These are phyloP conservation scores for Akanthomyces lecanii DNA, from an alignment of 2,329 filamentous ascomycete species.

Conservation along the genomic window DNA sequence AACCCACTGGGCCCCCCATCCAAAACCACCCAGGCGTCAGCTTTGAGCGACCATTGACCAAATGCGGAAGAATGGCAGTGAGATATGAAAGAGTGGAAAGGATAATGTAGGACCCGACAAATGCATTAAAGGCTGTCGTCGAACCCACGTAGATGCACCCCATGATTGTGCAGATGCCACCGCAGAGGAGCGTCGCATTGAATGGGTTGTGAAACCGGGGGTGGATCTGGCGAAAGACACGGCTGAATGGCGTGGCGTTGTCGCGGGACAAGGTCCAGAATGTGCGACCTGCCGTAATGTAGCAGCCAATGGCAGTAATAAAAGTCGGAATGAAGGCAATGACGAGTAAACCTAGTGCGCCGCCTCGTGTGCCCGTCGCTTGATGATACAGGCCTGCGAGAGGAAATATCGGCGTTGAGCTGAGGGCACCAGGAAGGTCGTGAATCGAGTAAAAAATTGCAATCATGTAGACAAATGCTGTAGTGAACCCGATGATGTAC, in stretches of 20 bases:
- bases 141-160: conserved; percentile 55
- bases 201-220: conserved; percentile 46
- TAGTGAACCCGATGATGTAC: conserved; percentile 38
- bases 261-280: conserved; percentile 15
- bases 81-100: conserved; percentile 47
- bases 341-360: conserved; percentile 35
- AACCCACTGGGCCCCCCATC: conserved; percentile 46
- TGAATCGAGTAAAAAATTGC: conserved; percentile 47
- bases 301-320: conserved; percentile 12
- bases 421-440: conserved; percentile 45
- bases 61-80: conserved; percentile 53
- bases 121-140: conserved; percentile 54
- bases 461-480: conserved; percentile 41
- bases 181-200: conserved; percentile 51
- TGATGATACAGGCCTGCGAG: conserved; percentile 55
- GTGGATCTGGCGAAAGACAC: conserved; percentile 39
- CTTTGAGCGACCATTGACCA: conserved; percentile 31
- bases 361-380: conserved; percentile 38
- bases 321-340: conserved; percentile 9
- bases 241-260: conserved; percentile 10
- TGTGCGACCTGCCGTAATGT: conserved; percentile 13
- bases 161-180: conserved; percentile 39
- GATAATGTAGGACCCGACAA: conserved; percentile 45
- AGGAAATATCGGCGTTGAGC: conserved; percentile 44
- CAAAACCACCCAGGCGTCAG: conserved; percentile 38